phyloP scores from a whole-genome alignment of 495 filamentous ascomycete genomes.

The Geoglossum glabrum region DNA sequence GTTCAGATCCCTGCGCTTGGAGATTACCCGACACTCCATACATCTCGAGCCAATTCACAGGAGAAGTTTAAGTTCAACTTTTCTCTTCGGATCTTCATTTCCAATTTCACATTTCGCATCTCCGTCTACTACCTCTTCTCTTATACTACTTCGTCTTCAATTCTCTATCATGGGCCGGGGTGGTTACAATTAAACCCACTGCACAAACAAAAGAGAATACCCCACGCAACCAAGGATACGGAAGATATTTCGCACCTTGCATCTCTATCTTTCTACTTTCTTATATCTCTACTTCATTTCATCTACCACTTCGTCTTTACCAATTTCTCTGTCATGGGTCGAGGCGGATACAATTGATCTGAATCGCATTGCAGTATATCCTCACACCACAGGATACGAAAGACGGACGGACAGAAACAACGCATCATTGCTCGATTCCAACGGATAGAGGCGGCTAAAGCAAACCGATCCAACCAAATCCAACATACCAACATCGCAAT shows the following conservation, averaged over 20 bases:
- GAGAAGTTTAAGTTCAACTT: neutral
- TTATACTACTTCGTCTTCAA: neutral
- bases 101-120: neutral
- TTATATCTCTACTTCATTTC: conserved; percentile 12
- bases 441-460: no score
- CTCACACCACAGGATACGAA: neutral
- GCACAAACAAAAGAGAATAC: conserved; percentile 15
- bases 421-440: no score
- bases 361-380: neutral
- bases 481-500: neutral
- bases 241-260: neutral
- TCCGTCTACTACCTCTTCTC: neutral
- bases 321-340: conserved; percentile 6
- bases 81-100: neutral
- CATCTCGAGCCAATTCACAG: neutral
- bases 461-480: no score
- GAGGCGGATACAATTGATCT: conserved; percentile 29
- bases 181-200: conserved; percentile 27
- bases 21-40: no score
- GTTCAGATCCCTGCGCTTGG: no score
- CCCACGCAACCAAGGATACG: neutral
- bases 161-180: conserved; percentile 29
- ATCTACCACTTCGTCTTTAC: conserved; percentile 6
- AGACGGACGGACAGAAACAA: neutral
- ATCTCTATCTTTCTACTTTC: neutral